These are phyloP conservation scores for Xylaria sp. DNA, from an alignment of 2,329 filamentous ascomycete species.

Conservation along the genomic window DNA sequence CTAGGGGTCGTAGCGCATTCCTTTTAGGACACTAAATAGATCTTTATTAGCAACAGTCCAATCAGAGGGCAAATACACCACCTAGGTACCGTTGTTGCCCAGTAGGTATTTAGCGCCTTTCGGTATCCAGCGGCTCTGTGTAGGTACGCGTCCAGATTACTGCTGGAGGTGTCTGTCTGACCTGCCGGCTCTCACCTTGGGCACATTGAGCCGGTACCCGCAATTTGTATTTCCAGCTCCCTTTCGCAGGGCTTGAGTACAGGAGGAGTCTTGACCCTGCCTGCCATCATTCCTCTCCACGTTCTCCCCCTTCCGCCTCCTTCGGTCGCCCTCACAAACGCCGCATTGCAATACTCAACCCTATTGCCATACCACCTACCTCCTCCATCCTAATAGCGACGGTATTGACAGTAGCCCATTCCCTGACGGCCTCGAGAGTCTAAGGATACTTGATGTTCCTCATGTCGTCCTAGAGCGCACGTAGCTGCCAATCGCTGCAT, in stretches of 20 bases:
- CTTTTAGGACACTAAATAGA: conserved; percentile 15
- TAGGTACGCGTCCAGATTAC: conserved; percentile 13
- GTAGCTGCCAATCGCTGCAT: conserved; percentile 42
- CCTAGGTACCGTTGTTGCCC: neutral
- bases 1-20: conserved; percentile 1
- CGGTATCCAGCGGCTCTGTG: conserved; percentile 19
- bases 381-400: conserved; percentile 24
- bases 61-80: conserved; percentile 33
- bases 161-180: neutral
- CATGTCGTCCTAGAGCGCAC: conserved; percentile 45
- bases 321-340: conserved; percentile 33
- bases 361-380: conserved; percentile 14
- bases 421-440: conserved; percentile 23
- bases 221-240: conserved; percentile 37
- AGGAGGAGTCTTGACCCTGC: conserved; percentile 33
- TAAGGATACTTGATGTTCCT: conserved; percentile 40
- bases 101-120: conserved; percentile 17
- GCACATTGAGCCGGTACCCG: conserved; percentile 34
- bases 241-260: neutral
- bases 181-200: conserved; percentile 1
- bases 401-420: conserved; percentile 23
- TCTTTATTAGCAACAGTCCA: conserved; percentile 34
- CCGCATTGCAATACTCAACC: conserved; percentile 29
- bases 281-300: conserved; percentile 30
- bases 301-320: conserved; percentile 24